phyloP scores from a whole-genome alignment of 768 basidiomycete genomes.

The Rhodotorula taiwanensis region DNA sequence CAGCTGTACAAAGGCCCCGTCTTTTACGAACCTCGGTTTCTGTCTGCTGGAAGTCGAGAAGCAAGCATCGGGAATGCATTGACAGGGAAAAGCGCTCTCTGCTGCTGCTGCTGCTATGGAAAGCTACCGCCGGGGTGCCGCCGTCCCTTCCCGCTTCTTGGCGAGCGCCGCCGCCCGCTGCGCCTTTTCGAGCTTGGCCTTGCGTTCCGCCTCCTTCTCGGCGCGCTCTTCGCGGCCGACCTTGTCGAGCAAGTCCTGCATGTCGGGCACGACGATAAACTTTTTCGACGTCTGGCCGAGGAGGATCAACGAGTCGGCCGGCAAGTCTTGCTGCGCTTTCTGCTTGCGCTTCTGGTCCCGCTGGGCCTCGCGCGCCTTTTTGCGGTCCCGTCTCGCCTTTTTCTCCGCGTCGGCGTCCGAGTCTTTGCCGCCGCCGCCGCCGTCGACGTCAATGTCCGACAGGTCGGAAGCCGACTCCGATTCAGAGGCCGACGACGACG shows the following conservation, averaged over 20 bases:
- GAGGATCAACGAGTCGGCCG: conserved; percentile 32
- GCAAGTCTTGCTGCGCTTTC: conserved; percentile 4
- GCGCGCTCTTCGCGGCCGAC: conserved; percentile 16
- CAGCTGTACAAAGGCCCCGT: too few relatives aligned
- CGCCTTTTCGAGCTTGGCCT: conserved; percentile 6
- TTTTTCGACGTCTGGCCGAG: conserved; percentile 41
- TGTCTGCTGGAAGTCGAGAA: too few relatives aligned
- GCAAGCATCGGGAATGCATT: too few relatives aligned
- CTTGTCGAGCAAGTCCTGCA: conserved; percentile 29
- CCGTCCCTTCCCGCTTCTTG: too few relatives aligned
- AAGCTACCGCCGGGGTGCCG: too few relatives aligned
- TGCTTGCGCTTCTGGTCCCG: neutral
- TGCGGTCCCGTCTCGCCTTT: neutral
- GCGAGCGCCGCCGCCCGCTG: neutral
- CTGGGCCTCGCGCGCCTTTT: neutral
- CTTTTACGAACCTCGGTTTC: too few relatives aligned
- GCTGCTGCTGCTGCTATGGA: too few relatives aligned
- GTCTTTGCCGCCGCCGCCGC: neutral
- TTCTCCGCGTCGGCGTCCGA: neutral
- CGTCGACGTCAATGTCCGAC: neutral
- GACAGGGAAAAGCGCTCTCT: too few relatives aligned
- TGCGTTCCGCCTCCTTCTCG: conserved; percentile 26
- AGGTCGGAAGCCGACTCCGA: neutral
- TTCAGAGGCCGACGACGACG: neutral
- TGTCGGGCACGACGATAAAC: conserved; percentile 40